Conservation (phyloP, 768 basidiomycete genomes). For the Psilocybe sp. region DNA sequence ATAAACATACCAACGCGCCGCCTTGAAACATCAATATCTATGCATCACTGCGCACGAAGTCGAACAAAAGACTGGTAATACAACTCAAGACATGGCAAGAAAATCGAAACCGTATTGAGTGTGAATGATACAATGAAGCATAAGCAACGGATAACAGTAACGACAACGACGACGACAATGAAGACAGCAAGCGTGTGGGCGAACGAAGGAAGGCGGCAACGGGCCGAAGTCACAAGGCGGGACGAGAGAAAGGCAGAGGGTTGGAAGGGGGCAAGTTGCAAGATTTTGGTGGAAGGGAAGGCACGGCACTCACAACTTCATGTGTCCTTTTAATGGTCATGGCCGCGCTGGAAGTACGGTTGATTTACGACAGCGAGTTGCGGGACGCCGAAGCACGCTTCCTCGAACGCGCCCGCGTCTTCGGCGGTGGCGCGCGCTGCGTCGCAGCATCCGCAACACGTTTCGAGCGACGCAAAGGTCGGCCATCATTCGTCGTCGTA, state of each 20-base stretch:
- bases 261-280: conserved; percentile 8
- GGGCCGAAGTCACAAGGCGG: neutral
- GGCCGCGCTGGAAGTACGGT: neutral
- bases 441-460: conserved; percentile 61
- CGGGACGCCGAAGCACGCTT: conserved; percentile 26
- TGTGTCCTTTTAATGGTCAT: neutral
- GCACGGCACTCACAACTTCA: neutral
- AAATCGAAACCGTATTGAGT: too few species aligned
- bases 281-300: neutral
- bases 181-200: conserved; percentile 3
- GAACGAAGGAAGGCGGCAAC: conserved; percentile 5
- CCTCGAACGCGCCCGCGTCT: conserved; percentile 19
- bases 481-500: conserved; percentile 11
- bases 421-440: conserved; percentile 41
- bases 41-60: too few species aligned
- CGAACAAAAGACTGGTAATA: too few species aligned
- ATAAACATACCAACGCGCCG: too few species aligned
- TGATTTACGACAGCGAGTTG: conserved; percentile 34
- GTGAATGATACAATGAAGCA: neutral
- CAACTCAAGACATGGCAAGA: too few species aligned
- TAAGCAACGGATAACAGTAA: neutral
- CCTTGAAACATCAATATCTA: too few species aligned
- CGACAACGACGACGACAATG: neutral
- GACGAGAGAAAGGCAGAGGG: conserved; percentile 2
- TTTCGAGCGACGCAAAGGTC: conserved; percentile 60